A percentile compares a stretch with the other conserved stretches of the same genome.
These are phyloP conservation scores for Moricandia moricandioides DNA, from an alignment of 345 rosid genomes.

Conservation along the genomic window DNA sequence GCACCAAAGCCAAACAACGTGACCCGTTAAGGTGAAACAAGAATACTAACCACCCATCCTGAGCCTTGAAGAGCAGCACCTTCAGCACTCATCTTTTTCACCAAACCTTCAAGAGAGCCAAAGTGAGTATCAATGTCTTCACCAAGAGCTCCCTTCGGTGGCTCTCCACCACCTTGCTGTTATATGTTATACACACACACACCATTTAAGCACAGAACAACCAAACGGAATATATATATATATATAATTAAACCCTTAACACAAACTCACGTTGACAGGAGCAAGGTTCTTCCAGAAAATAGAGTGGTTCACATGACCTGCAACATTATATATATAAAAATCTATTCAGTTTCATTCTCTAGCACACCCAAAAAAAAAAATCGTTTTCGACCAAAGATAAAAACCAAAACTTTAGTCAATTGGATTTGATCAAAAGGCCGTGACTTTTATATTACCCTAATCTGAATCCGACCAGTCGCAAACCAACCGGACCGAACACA, in stretches of 20 bases:
- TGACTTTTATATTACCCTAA: not conserved
- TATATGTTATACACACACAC: conserved; percentile 3
- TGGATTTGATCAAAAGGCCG: not conserved
- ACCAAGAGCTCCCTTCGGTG: conserved; percentile 74
- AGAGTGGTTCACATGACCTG: conserved; percentile 94
- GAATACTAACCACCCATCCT: conserved; percentile 91
- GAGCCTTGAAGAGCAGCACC: conserved; percentile 99
- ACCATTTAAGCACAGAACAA: conserved; percentile 13
- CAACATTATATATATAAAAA: not conserved
- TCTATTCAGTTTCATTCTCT: not conserved
- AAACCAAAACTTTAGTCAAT: not conserved
- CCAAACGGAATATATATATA: not conserved
- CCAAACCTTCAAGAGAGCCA: conserved; percentile 75
- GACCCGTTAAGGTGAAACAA: not conserved
- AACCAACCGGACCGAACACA: not conserved
- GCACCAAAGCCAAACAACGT: not conserved
- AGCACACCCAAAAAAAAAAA: not conserved
- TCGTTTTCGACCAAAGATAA: not conserved
- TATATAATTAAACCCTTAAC: not conserved
- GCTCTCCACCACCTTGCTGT: conserved; percentile 95
- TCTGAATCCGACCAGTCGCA: not conserved
- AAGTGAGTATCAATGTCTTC: conserved; percentile 71
- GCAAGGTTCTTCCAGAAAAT: conserved; percentile 90
- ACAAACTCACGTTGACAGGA: conserved; percentile 58
- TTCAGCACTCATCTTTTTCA: conserved; percentile 75